Evolutionary conservation across 2,329 filamentous ascomycete species (phyloP).

Genomic region (Stachybotrys chlorohalonatus): DNA sequence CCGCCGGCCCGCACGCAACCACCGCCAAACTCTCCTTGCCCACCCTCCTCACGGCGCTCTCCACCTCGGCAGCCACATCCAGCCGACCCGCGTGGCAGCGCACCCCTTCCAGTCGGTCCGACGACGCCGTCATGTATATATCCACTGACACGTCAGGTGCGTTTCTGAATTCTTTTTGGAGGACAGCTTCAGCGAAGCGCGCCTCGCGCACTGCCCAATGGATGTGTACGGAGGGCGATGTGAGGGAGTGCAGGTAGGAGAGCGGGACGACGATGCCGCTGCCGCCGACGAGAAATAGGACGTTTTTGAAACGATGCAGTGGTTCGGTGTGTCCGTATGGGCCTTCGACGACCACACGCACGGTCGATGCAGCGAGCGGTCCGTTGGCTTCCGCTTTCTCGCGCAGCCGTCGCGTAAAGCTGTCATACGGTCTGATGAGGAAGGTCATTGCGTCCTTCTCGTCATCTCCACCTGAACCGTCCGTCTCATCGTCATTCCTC

Average conservation of each 20-base stretch:
- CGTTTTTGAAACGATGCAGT: slow-evolving; percentile 25
- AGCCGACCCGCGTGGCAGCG: slow-evolving; percentile 18
- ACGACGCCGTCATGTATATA: slow-evolving; percentile 23
- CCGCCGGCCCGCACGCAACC: slow-evolving; percentile 33
- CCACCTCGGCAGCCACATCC: slow-evolving; percentile 21
- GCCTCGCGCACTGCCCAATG: slow-evolving; percentile 35
- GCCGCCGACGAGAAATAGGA: slow-evolving; percentile 35
- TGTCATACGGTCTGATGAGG: slow-evolving; percentile 35
- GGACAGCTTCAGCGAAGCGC: slow-evolving; percentile 23
- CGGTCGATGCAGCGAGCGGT: slow-evolving; percentile 10
- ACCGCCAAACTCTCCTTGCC: slow-evolving; percentile 24
- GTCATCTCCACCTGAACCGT: neutral
- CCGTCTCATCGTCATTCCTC: slow-evolving; percentile 1
- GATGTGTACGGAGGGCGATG: slow-evolving; percentile 19
- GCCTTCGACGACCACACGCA: slow-evolving; percentile 32
- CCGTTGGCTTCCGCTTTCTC: slow-evolving; percentile 15
- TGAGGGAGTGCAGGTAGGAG: slow-evolving; percentile 24
- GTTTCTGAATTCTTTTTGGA: slow-evolving; percentile 21
- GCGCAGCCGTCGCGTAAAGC: slow-evolving; percentile 30
- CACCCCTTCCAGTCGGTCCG: slow-evolving; percentile 5
- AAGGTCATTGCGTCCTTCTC: slow-evolving; percentile 23
- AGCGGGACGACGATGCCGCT: slow-evolving; percentile 34
- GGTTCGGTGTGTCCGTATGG: slow-evolving; percentile 33
- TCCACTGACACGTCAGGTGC: slow-evolving; percentile 21
- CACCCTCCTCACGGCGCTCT: slow-evolving; percentile 11